Evolutionary conservation across 78 protist genomes (phyloP).

Genomic region (Chrysochromulina parva): DNA sequence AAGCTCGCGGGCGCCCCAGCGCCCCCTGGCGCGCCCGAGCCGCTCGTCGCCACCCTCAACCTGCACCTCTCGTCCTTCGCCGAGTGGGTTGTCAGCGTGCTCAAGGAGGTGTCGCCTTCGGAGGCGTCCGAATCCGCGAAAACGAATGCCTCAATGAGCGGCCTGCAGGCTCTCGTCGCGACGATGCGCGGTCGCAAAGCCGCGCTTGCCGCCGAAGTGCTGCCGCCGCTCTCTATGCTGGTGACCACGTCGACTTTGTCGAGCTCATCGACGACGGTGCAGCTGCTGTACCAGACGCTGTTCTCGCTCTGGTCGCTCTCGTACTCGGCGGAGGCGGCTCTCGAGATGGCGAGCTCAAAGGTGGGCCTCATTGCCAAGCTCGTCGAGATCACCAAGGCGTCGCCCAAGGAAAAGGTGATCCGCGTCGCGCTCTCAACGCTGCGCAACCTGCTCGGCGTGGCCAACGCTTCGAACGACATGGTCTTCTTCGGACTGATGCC

Average conservation of each 20-base stretch:
- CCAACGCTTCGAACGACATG: too few relatives aligned
- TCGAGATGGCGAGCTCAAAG: not conserved
- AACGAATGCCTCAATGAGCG: not conserved
- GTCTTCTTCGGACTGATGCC: not conserved
- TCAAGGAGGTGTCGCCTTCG: not conserved
- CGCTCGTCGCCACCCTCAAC: not conserved
- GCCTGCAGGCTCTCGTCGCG: not conserved
- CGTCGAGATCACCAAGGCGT: not conserved
- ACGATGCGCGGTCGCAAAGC: not conserved
- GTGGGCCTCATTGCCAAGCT: not conserved
- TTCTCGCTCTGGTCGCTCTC: not conserved
- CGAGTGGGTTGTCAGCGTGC: not conserved
- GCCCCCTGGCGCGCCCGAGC: not conserved
- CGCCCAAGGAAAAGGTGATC: slow-evolving; percentile 68
- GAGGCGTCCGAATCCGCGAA: not conserved
- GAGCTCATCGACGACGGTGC: not conserved
- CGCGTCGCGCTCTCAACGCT: slow-evolving; percentile 59
- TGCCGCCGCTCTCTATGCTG: not conserved
- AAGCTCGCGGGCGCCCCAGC: too few relatives aligned
- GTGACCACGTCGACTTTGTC: not conserved
- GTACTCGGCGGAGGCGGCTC: too few relatives aligned
- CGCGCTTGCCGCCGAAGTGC: not conserved
- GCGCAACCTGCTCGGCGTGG: not conserved
- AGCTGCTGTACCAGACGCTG: not conserved
- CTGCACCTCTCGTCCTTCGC: not conserved